phyloP scores from a whole-genome alignment of 1,139 yeast species.

The Yamadazyma buinensis region DNA sequence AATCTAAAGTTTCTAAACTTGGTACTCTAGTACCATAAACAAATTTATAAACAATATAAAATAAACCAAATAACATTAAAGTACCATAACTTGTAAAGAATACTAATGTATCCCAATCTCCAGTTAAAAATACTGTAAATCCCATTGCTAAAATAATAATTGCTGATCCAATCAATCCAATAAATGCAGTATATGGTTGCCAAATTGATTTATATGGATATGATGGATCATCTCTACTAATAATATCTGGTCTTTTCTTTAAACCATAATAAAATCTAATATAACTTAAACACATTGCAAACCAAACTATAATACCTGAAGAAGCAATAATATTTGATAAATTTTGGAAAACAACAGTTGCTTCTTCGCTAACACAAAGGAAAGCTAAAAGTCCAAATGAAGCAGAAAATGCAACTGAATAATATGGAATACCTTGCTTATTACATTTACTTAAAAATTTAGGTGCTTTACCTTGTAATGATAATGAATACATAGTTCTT shows the following conservation, averaged over 20 bases:
- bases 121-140: constrained; percentile 58
- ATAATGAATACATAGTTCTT: constrained; percentile 71
- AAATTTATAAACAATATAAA: constrained; percentile 55
- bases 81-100: constrained; percentile 73
- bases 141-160: constrained; percentile 65
- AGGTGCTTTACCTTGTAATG: constrained; percentile 70
- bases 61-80: constrained; percentile 47
- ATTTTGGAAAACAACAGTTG: constrained; percentile 64
- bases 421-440: constrained; percentile 67
- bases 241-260: constrained; percentile 61
- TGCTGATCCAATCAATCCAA: constrained; percentile 58
- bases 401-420: constrained; percentile 61
- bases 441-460: constrained; percentile 56
- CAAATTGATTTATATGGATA: constrained; percentile 76
- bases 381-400: constrained; percentile 58
- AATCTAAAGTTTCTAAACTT: constrained; percentile 64
- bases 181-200: constrained; percentile 71
- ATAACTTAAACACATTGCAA: constrained; percentile 73
- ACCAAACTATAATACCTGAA: constrained; percentile 75
- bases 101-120: constrained; percentile 58
- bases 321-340: constrained; percentile 64
- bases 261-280: constrained; percentile 70
- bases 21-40: constrained; percentile 54
- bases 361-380: constrained; percentile 53
- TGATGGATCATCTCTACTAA: constrained; percentile 57